These are phyloP conservation scores for Coniochaeta sp. DNA, from an alignment of 2,329 filamentous ascomycete genomes.

Conservation along the genomic window DNA sequence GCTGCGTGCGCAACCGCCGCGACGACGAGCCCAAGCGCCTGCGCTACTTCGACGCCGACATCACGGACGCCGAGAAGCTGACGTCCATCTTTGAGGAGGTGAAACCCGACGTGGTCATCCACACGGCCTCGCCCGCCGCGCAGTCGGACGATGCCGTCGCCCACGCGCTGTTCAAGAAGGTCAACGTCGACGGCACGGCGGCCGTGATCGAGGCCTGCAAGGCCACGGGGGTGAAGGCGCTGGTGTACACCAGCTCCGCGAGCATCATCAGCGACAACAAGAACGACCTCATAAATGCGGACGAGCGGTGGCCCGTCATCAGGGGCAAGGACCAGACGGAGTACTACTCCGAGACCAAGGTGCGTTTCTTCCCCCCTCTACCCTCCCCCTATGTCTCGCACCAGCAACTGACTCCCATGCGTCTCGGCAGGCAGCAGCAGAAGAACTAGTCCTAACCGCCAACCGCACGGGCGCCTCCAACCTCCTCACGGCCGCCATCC, in stretches of 20 bases:
- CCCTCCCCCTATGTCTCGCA: not conserved
- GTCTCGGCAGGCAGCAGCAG: conserved; percentile 58
- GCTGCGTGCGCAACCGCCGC: conserved; percentile 62
- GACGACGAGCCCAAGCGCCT: conserved; percentile 46
- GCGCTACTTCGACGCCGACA: conserved; percentile 69
- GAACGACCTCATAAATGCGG: conserved; percentile 73
- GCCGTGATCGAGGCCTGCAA: conserved; percentile 70
- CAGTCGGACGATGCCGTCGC: conserved; percentile 45
- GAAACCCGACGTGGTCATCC: conserved; percentile 77
- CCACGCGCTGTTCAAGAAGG: conserved; percentile 62
- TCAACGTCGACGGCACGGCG: conserved; percentile 83
- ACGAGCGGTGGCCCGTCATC: conserved; percentile 75
- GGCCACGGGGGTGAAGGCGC: conserved; percentile 63
- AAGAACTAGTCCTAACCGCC: conserved; percentile 70
- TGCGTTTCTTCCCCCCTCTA: conserved; percentile 22
- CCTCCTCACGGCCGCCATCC: conserved; percentile 73
- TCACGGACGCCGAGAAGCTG: conserved; percentile 60
- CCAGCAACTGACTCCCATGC: too few species aligned
- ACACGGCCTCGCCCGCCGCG: conserved; percentile 71
- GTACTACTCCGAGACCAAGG: conserved; percentile 91
- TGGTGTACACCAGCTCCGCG: conserved; percentile 87
- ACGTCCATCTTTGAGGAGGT: conserved; percentile 56
- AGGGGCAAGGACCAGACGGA: conserved; percentile 63
- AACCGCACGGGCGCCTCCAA: conserved; percentile 53
- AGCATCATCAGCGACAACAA: conserved; percentile 81